A percentile compares a stretch with the other conserved stretches of the same genome.
These are phyloP conservation scores for Cymodocea nodosa DNA, from an alignment of 116 monocot species.

Conservation along the genomic window DNA sequence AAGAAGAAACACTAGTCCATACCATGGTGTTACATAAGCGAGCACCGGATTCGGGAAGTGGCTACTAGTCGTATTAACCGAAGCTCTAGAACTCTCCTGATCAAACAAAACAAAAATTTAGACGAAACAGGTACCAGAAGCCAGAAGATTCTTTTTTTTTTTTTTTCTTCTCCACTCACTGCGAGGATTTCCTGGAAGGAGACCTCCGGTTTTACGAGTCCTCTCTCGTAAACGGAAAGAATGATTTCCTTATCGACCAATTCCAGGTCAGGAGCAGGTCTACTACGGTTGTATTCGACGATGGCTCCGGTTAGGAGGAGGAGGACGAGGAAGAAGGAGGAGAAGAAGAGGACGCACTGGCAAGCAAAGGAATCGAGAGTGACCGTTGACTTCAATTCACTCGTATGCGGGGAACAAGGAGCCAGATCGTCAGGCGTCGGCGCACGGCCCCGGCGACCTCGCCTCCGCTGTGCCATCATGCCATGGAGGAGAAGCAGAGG, in stretches of 20 bases:
- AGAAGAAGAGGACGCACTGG: background rate
- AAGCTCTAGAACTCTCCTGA: slow-evolving; percentile 58
- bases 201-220: slow-evolving; percentile 47
- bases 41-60: slow-evolving; percentile 70
- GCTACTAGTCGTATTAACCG: slow-evolving; percentile 31
- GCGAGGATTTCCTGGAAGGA: slow-evolving; percentile 51
- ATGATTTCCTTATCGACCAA: no score
- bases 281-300: background rate
- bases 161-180: slow-evolving; percentile 17
- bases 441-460: slow-evolving; percentile 56
- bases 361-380: background rate
- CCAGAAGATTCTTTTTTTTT: background rate
- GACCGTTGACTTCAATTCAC: background rate
- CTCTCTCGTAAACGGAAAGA: slow-evolving; percentile 48
- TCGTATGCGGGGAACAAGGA: background rate
- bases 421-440: background rate
- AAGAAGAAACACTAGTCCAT: background rate
- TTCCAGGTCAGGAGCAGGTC: no score
- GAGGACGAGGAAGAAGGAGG: background rate
- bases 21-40: slow-evolving; percentile 96
- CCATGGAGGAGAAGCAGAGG: slow-evolving; percentile 9
- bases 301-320: background rate
- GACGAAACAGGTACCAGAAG: background rate
- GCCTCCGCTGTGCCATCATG: slow-evolving; percentile 37
- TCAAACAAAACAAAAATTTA: background rate